Evolutionary conservation across 305 asterid genomes (phyloP), one percentile per base, ranked within the genome.

Genomic region (Fraxinus albicans): DNA sequence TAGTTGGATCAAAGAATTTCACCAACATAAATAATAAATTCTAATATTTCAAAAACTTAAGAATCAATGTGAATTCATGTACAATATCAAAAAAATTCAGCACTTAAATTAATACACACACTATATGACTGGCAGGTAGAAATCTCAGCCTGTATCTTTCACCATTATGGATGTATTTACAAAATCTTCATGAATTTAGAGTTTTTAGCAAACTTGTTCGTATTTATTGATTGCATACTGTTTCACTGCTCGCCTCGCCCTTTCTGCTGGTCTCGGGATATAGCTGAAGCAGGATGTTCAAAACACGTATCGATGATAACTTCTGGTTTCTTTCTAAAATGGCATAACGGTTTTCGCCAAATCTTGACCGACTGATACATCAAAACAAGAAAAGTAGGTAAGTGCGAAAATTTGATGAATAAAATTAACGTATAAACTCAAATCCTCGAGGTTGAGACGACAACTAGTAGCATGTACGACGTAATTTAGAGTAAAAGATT

Each of bases 291-390:
- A 83, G 76, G 58, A 70, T 79, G 78, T 79, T 77, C 70, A 35
- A 9, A 82, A 34, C 76, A 73, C 13, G 80, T 80, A 73, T 38
- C 8, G 42, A 38, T 9, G 34, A 65, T 8, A 65, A 23, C 80
- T 53, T 21, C 80, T 77, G 35, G 34, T 76, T 47, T 76, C 60
- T 34, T 58, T 35, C 87, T 79, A 84, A 15, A 72, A 79, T 58
- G 78, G 38, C 27, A 70, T 23, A 29, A 44, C 58, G 17, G 79
- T 80, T 29, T 78, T 50, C 55, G 53, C 63, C 80, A 81, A 80
- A 34, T 86, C 89, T 81, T 50, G 82, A 78, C 82, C 87, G 79
- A 73, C 92, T 88, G 86, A 65, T 63, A 67, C 81, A 81, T 4
- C 73, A 84, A 79, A 85, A 77, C 3, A 53, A 13, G 34, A 78